A percentile compares a stretch with the other conserved stretches of the same genome.
Evolutionary conservation across 768 basidiomycete genomes (phyloP).

Genomic region (Daedaleopsis sinensis): DNA sequence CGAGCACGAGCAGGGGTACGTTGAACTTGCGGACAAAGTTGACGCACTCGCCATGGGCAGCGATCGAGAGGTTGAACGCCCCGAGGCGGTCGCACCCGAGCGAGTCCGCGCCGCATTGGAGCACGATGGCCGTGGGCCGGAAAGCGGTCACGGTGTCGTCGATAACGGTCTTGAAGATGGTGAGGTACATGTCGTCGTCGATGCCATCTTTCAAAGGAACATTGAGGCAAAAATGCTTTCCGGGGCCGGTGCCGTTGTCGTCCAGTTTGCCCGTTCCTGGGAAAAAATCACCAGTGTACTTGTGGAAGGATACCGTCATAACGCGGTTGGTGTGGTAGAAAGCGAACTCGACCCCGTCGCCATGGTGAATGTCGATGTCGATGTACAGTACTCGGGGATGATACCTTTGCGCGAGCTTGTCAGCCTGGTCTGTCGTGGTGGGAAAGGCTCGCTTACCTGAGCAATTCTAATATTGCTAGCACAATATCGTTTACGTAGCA

Average conservation of each 20-base stretch:
- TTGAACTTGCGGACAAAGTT: conserved; percentile 93
- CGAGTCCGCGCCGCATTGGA: conserved; percentile 97
- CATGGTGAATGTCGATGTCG: conserved; percentile 99
- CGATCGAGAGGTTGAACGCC: conserved; percentile 96
- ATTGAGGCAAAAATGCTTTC: conserved; percentile 95
- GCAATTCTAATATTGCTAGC: conserved; percentile 88
- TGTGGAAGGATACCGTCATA: conserved; percentile 98
- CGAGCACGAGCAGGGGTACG: conserved; percentile 88
- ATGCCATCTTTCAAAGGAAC: conserved; percentile 95
- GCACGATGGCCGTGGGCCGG: conserved; percentile 86
- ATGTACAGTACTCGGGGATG: conserved; percentile 96
- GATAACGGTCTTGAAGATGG: conserved; percentile 94
- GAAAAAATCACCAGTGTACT: conserved; percentile 98
- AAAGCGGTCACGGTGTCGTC: conserved; percentile 92
- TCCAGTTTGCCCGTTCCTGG: conserved; percentile 96
- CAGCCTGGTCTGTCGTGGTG: neutral
- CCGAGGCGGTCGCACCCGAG: conserved; percentile 93
- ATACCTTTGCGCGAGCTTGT: conserved; percentile 55
- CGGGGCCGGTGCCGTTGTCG: conserved; percentile 85
- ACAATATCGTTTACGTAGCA: conserved; percentile 99
- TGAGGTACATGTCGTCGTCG: conserved; percentile 96
- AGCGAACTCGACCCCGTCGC: conserved; percentile 96
- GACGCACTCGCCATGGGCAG: conserved; percentile 97
- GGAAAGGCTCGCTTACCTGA: conserved; percentile 38
- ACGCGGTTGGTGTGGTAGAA: conserved; percentile 99